Base-by-base conservation (phyloP, 2,329 filamentous ascomycete genomes). In the Zymoseptoria pseudotritici region DNA sequence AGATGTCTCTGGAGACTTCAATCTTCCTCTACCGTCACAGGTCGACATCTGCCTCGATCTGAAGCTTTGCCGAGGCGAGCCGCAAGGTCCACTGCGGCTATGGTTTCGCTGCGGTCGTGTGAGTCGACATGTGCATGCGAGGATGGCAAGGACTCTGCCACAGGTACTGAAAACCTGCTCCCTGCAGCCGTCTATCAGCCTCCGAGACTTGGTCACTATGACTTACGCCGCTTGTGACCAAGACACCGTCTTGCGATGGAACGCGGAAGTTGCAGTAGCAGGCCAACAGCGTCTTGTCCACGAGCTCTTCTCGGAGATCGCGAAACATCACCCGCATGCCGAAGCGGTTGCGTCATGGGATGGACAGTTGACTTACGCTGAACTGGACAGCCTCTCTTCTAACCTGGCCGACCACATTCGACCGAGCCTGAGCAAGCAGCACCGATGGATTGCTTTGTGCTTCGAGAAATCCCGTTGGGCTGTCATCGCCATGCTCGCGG, bases 401-500 rank as follows among this genome's bases (percentile, higher is more conserved):
- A 19, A 29, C 6, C 42, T 59, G 10, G 50, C 58, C 13, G 2
- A 8, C 10, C n/a, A 46, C 19, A 53, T 56, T 7, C 71, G 76
- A 0, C 73, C 74, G 5, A 69, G 72, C 3, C 3, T 24, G 22
- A 24, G 22, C 22, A 24, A 24, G 5, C 22, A 24, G 22, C 3
- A 24, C 22, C 22, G 22, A 24, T 24, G 22, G 22, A 24, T 24
- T 5, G 22, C 22, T 24, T 24, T 24, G 5, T 74, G 73, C 57
- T 74, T 76, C 53, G 73, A 76, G 52, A 76, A 76, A 65, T 74
- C 71, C 36, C 57, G 61, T 4, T 75, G 70, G 58, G 69, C 70
- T 0, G 62, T 73, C 7, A 65, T 76, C n/a, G 70, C 72, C 1
- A 72, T 75, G 69, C 66, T 76, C 5, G 71, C 72, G 3, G 70